phyloP scores from a whole-genome alignment of 306 rosid genomes.

The Biancaea sappan region DNA sequence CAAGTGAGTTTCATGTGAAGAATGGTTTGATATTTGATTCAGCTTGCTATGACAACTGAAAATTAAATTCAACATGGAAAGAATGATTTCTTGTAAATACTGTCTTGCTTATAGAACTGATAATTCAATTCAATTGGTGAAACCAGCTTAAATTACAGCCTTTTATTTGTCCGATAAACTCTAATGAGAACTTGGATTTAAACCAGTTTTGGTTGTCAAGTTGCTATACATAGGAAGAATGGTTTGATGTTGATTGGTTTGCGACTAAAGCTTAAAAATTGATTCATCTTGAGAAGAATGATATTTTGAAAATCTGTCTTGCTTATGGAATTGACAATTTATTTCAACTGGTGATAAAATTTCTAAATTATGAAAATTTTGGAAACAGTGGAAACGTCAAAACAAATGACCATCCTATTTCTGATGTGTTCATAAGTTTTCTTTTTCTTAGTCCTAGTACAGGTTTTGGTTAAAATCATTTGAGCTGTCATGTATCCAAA shows the following conservation, averaged over 20 bases:
- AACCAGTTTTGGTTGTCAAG: background rate
- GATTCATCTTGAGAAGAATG: background rate
- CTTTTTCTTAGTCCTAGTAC: background rate
- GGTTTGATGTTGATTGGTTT: background rate
- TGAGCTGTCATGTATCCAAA: background rate
- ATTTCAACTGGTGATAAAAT: slow-evolving; percentile 3
- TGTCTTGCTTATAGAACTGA: background rate
- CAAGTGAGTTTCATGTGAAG: background rate
- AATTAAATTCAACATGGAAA: background rate
- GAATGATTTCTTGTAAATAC: background rate
- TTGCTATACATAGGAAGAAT: slow-evolving; percentile 5
- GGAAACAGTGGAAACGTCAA: slow-evolving; percentile 12
- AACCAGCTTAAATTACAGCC: background rate
- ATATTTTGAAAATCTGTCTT: background rate
- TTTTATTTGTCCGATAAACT: background rate
- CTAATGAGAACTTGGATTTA: background rate
- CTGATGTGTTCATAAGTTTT: too few species aligned
- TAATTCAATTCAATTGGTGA: background rate
- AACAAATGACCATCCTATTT: background rate
- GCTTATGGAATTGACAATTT: background rate
- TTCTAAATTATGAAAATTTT: background rate
- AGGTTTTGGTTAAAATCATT: background rate
- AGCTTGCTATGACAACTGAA: background rate
- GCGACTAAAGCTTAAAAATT: background rate
- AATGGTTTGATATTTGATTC: background rate